Evolutionary conservation across 2,329 filamentous ascomycete genomes (phyloP).

Genomic region (Aureobasidium lini): DNA sequence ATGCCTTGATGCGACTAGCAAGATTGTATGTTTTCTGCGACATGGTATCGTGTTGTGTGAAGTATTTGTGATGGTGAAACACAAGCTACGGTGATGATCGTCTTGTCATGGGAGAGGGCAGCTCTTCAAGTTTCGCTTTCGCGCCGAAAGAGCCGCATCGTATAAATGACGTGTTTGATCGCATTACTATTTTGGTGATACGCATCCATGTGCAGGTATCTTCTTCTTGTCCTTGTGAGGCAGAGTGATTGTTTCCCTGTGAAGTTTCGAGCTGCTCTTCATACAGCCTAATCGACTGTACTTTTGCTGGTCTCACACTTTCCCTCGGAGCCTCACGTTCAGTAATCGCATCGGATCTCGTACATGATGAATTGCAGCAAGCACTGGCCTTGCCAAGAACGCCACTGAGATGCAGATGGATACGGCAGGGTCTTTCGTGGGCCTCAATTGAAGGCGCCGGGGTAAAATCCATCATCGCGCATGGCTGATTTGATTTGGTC

Average conservation of each 20-base stretch:
- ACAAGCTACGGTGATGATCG: neutral
- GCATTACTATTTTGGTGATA: neutral
- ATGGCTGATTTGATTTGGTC: neutral
- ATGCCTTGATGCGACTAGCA: constrained; percentile 35
- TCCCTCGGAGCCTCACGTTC: neutral
- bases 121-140: no score
- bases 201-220: neutral
- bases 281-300: neutral
- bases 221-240: neutral
- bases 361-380: neutral
- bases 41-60: constrained; percentile 20
- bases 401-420: constrained; percentile 6
- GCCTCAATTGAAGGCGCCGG: neutral
- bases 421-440: neutral
- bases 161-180: neutral
- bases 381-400: constrained; percentile 8
- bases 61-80: neutral
- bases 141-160: no score
- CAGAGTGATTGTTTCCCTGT: no score
- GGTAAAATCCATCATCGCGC: neutral
- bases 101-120: neutral
- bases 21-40: constrained; percentile 32
- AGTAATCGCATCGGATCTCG: neutral
- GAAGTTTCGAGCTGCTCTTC: neutral
- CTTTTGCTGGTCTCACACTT: neutral